phyloP scores from a whole-genome alignment of 2,329 filamentous ascomycete genomes.

The Fusarium begoniae region DNA sequence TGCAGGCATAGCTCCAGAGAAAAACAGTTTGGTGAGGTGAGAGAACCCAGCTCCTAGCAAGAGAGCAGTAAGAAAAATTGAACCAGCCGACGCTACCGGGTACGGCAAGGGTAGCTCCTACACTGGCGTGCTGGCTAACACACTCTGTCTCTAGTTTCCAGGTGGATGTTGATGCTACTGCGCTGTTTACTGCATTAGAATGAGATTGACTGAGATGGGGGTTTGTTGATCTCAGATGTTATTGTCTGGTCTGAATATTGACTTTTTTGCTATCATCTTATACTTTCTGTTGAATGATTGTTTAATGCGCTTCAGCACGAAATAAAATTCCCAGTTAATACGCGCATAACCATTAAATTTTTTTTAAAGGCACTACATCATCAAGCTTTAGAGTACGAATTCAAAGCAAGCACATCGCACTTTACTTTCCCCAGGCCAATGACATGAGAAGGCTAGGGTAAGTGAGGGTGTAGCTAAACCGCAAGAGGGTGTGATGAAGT shows the following conservation, averaged over 20 bases:
- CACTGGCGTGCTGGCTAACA: conserved; percentile 37
- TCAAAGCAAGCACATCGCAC: conserved; percentile 16
- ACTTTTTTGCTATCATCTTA: not conserved
- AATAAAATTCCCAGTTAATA: not conserved
- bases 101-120: conserved; percentile 38
- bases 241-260: not conserved
- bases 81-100: conserved; percentile 41
- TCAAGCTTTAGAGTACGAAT: not conserved
- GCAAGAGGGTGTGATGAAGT: conserved; percentile 30
- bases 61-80: conserved; percentile 21
- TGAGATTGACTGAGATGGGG: conserved; percentile 17
- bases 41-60: not conserved
- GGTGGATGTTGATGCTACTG: conserved; percentile 31
- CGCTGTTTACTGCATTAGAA: conserved; percentile 29
- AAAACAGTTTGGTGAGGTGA: not conserved
- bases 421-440: conserved; percentile 19
- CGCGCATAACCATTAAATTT: not conserved
- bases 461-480: conserved; percentile 28
- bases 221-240: conserved; percentile 32
- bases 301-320: not conserved
- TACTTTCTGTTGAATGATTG: not conserved
- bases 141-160: conserved; percentile 19
- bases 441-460: conserved; percentile 12
- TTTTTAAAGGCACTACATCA: not conserved
- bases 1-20: conserved; percentile 1